A percentile compares a stretch with the other conserved stretches of the same genome.
Conservation (phyloP, 768 basidiomycete genomes). For the Asterophora parasitica region DNA sequence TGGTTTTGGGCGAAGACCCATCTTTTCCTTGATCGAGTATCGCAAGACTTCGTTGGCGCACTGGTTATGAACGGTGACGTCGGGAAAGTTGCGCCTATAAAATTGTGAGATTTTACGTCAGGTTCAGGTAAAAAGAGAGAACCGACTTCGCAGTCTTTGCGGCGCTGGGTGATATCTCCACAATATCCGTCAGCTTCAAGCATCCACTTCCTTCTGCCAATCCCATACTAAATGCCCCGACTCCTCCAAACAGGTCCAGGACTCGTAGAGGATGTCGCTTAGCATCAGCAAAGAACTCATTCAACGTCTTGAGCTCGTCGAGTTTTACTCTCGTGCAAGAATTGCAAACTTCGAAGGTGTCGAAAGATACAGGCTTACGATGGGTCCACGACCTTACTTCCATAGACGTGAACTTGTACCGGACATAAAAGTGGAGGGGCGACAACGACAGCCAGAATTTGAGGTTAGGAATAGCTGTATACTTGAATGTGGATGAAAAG, state of each 20-base stretch:
- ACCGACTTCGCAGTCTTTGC: slow-evolving; percentile 58
- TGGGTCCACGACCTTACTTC: slow-evolving; percentile 34
- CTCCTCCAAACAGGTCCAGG: slow-evolving; percentile 47
- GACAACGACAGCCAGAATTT: slow-evolving; percentile 48
- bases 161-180: slow-evolving; percentile 77
- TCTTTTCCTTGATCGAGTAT: slow-evolving; percentile 50
- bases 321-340: slow-evolving; percentile 34
- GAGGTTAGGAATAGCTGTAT: slow-evolving; percentile 22
- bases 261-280: slow-evolving; percentile 24
- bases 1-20: slow-evolving; percentile 33
- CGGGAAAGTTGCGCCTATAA: slow-evolving; percentile 47
- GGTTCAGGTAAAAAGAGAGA: not conserved
- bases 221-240: slow-evolving; percentile 60
- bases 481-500: not conserved
- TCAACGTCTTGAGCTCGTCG: slow-evolving; percentile 19
- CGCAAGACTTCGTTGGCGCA: slow-evolving; percentile 62
- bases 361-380: slow-evolving; percentile 23
- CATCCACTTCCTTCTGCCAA: slow-evolving; percentile 49
- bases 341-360: slow-evolving; percentile 41
- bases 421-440: slow-evolving; percentile 53
- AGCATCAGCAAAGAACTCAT: slow-evolving; percentile 29
- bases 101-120: slow-evolving; percentile 1
- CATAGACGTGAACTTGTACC: slow-evolving; percentile 45
- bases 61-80: slow-evolving; percentile 59
- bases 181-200: slow-evolving; percentile 54